These are phyloP conservation scores for Chamaenerion angustifolium DNA, from an alignment of 345 rosid genomes.

Conservation along the genomic window DNA sequence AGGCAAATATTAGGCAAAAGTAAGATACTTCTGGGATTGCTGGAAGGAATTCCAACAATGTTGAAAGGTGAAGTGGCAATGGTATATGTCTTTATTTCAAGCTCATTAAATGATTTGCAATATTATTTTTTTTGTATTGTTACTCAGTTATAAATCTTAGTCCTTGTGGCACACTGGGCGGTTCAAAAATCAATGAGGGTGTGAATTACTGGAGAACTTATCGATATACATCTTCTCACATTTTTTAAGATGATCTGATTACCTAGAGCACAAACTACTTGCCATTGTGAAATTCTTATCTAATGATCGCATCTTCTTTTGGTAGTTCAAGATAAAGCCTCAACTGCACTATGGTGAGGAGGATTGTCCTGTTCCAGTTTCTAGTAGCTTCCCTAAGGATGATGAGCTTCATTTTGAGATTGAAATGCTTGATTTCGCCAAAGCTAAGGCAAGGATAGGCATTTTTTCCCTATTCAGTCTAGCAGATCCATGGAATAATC, in stretches of 20 bases:
- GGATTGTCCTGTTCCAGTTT: constrained; percentile 65
- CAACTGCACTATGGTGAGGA: constrained; percentile 85
- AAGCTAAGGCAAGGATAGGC: constrained; percentile 56
- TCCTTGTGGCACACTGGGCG: not conserved
- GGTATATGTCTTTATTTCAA: constrained; percentile 24
- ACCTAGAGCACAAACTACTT: too few species aligned
- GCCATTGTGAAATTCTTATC: not conserved
- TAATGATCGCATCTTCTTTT: constrained; percentile 1
- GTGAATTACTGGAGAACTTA: too few species aligned
- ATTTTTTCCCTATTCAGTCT: not conserved
- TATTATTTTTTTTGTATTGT: not conserved
- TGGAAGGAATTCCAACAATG: constrained; percentile 91
- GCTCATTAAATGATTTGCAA: not conserved
- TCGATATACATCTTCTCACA: too few species aligned
- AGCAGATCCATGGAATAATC: not conserved
- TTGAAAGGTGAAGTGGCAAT: constrained; percentile 87
- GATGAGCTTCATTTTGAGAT: constrained; percentile 96
- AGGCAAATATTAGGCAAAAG: constrained; percentile 83
- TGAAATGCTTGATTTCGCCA: constrained; percentile 67
- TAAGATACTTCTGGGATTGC: constrained; percentile 72
- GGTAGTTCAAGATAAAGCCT: constrained; percentile 94
- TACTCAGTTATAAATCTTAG: not conserved
- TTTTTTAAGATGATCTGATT: too few species aligned
- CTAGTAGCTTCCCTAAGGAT: constrained; percentile 63
- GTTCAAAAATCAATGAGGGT: too few species aligned